Base-by-base conservation (phyloP, 2,329 filamentous ascomycete genomes). In the Hymenoscyphus repandus region DNA sequence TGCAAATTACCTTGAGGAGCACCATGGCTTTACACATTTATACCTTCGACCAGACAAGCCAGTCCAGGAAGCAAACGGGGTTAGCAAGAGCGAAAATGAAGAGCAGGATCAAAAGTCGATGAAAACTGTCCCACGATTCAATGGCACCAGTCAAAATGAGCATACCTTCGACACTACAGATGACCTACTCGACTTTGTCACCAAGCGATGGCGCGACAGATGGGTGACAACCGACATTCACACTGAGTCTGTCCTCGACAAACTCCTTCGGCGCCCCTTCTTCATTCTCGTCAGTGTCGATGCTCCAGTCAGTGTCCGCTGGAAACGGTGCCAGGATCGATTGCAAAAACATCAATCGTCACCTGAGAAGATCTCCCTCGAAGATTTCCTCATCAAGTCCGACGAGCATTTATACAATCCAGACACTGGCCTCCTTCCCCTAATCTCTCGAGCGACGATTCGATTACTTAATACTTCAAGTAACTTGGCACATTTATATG, bases 201-300 rank as follows among this genome's bases (percentile, higher is more conserved):
- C 92, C 3, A 81, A 82, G 66, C 75, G 82, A 67, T 99, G 93
- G 93, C 82, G 79, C 57, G 79, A 85, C 51, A 82, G 84, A 49
- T 99, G 88, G 79, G 89, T 97, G 13, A 93, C 85, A 2, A 93
- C 87, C 2, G 86, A 93, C 64, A 83, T 96, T 56, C 81, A 83
- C 72, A 82, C 84, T 59, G 86, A 90, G 59, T 68, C 69, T 2
- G 79, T 85, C 6, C 78, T 96, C 4, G 88, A 96, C 61, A 77
- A 83, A 20, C 82, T 96, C 45, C 73, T 84, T 53, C 78, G 85
- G 17, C 81, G 93, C 6, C 93, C 93, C 1, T 96, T 96, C 73
- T 97, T 97, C 74, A 78, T 99, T 45, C 80, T 97, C 32, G 75
- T 99, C 64, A 92, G 89, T 67, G 83, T 97, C 43, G 92, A 97